phyloP scores from a whole-genome alignment of 805 yeast genomes.

The Candida glaebosa region DNA sequence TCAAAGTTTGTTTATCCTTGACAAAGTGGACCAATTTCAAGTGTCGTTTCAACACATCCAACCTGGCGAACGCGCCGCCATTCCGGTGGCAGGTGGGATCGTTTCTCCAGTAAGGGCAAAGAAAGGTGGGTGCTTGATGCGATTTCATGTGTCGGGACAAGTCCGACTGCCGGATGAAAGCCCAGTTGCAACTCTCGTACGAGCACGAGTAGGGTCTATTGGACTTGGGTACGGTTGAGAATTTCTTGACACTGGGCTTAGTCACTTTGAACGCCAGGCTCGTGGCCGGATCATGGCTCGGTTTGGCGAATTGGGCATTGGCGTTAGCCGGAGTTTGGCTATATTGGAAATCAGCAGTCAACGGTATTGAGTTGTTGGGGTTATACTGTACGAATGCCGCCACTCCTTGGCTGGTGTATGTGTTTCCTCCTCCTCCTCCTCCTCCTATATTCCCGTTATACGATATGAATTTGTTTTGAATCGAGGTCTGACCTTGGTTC shows the following conservation, averaged over 20 bases:
- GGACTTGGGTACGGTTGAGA: slow-evolving; percentile 4
- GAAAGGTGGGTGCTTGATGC: slow-evolving; percentile 62
- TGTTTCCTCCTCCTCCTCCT: not conserved
- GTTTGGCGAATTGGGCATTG: not conserved
- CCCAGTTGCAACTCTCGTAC: slow-evolving; percentile 55
- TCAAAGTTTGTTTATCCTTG: slow-evolving; percentile 34
- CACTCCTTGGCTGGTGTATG: not conserved
- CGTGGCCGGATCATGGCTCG: not conserved
- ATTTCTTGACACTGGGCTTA: slow-evolving; percentile 7
- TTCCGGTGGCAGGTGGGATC: slow-evolving; percentile 73
- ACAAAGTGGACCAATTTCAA: slow-evolving; percentile 66
- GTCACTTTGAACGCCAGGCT: slow-evolving; percentile 1
- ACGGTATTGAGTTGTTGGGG: not conserved
- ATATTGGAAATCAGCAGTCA: not conserved
- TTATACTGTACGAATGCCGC: not conserved
- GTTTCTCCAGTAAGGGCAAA: slow-evolving; percentile 69
- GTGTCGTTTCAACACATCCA: slow-evolving; percentile 75
- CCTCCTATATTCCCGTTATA: not conserved
- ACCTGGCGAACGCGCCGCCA: slow-evolving; percentile 70
- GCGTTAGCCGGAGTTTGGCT: not conserved
- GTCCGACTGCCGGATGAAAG: slow-evolving; percentile 67
- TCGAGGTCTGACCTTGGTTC: not conserved
- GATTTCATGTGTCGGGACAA: slow-evolving; percentile 65
- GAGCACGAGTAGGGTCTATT: slow-evolving; percentile 39
- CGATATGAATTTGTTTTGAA: not conserved